Evolutionary conservation across 2,329 filamentous ascomycete species (phyloP), one percentile per base, ranked within the genome.

Genomic region (Neonectria neomacrospora): DNA sequence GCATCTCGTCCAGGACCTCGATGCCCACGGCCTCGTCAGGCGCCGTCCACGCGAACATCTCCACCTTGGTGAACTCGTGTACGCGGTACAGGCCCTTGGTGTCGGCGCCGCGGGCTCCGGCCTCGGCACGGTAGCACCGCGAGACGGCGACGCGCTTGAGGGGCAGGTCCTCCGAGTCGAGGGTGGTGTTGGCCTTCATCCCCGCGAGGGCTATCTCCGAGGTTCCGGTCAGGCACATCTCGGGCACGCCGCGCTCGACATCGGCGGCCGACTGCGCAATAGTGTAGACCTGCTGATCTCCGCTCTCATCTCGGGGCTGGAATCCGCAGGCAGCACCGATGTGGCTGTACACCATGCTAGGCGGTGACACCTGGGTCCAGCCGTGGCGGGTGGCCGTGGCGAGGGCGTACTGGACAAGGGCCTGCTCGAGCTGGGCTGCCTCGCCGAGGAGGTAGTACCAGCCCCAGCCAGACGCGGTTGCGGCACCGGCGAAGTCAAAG

Each of bases 61-160:
- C 96, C 0, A 99, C 95, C 78, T 99, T 99, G 28, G 94, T 97
- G 80, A 99, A 99, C 79, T 99, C 96, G 79, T 99, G 96, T 3
- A 99, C 96, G 28, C 96, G 91, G 80, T 98, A 99, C 2, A 99
- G 82, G 5, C 96, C 96, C 80, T 97, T 97, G 2, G 94, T 97
- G 71, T 96, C 93, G 23, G 91, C 90, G 30, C 96, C 96, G 41
- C 95, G 86, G 1, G 94, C 92, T 32, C 96, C 96, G 0, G 96
- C 96, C 80, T 99, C 96, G 47, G 96, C 96, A 55, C 96, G 91
- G 80, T 96, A 99, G 82, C 94, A 97, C n/a, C 96, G 86, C 60
- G 93, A 97, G 1, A 92, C 89, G 16, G 92, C 96, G 3, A 96
- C 93, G 18, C 90, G 84, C 77, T 93, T 95, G 41, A 93, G 71